Conservation (phyloP, 805 yeast genomes). For the Millerozyma acaciae region DNA sequence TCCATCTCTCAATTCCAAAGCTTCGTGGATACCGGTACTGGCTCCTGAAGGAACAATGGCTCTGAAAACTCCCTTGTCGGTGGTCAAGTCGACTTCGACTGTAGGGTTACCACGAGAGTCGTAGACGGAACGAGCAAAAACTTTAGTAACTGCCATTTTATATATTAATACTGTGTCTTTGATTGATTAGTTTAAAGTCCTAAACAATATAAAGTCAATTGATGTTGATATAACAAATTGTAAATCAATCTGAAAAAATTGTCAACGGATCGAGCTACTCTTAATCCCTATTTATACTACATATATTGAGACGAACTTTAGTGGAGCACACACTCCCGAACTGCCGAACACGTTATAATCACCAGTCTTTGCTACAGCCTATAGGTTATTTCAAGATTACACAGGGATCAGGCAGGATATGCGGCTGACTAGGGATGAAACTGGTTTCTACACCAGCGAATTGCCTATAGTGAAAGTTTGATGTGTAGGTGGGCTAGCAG, state of each 20-base stretch:
- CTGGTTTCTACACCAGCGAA: no score
- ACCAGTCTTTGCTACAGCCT: no score
- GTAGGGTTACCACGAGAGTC: slow-evolving; percentile 99
- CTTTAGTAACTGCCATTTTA: slow-evolving; percentile 79
- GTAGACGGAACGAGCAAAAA: slow-evolving; percentile 94
- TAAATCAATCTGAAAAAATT: slow-evolving; percentile 1
- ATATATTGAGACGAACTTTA: slow-evolving; percentile 3
- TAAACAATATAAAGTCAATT: neutral
- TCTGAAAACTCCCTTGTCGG: slow-evolving; percentile 91
- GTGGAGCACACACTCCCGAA: slow-evolving; percentile 26
- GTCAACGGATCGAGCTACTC: neutral
- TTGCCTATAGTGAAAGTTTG: no score
- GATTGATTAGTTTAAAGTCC: neutral
- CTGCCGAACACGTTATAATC: slow-evolving; percentile 11
- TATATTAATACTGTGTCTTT: slow-evolving; percentile 1
- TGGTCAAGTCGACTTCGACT: slow-evolving; percentile 94
- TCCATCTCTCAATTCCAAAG: slow-evolving; percentile 96
- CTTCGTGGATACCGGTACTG: slow-evolving; percentile 98
- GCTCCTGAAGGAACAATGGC: slow-evolving; percentile 99
- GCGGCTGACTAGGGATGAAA: no score
- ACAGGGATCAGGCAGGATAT: no score
- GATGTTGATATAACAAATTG: neutral
- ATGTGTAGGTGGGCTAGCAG: no score
- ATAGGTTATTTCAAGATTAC: no score
- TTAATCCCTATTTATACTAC: slow-evolving; percentile 7